These are phyloP conservation scores for carrot (Daucus carota) DNA, from an alignment of 129 eudicot genomes.

Conservation along the genomic window DH1_v3.0 NC_030384.2:43010501-43011000, in stretches of 20 bases:
- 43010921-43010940: not conserved
- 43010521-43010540: conserved; percentile 70
- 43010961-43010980: not conserved
- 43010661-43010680: conserved; percentile 27
- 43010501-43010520: conserved; percentile 39
- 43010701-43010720: conserved; percentile 35
- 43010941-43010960: not conserved
- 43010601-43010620: conserved; percentile 35
- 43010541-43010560: conserved; percentile 41
- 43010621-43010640: conserved; percentile 21
- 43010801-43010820: not conserved
- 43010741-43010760: conserved; percentile 20
- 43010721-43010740: conserved; percentile 37
- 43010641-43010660: conserved; percentile 15
- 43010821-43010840: conserved; percentile 16
- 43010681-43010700: conserved; percentile 21
- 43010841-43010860: conserved; percentile 15
- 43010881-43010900: not conserved
- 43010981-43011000: not conserved
- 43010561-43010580: conserved; percentile 49
- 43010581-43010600: conserved; percentile 44
- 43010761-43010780: conserved; percentile 19
- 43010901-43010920: not conserved
- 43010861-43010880: not conserved
- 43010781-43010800: conserved; percentile 7